Conservation (phyloP, 2,329 filamentous ascomycete species). For the Colletotrichum sp. region DNA sequence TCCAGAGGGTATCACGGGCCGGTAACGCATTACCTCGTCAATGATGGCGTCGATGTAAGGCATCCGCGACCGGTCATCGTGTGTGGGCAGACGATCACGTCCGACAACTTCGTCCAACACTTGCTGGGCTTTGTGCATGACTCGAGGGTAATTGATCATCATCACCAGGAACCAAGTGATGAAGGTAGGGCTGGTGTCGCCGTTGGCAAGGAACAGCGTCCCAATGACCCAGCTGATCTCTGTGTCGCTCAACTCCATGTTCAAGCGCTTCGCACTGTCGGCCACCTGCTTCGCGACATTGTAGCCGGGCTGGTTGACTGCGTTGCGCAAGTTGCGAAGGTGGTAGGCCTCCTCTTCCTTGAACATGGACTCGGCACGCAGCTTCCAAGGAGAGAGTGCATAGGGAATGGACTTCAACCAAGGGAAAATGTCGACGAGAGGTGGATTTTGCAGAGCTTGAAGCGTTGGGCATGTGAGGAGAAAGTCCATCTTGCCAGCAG, state of each 20-base stretch:
- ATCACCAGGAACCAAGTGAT: constrained; percentile 33
- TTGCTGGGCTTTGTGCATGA: constrained; percentile 40
- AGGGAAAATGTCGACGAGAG: not conserved
- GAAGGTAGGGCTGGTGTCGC: not conserved
- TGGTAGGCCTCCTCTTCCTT: not conserved
- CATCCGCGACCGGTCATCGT: constrained; percentile 28
- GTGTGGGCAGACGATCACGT: constrained; percentile 27
- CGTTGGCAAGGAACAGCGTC: not conserved
- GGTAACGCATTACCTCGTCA: constrained; percentile 36
- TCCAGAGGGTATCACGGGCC: constrained; percentile 34
- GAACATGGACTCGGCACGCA: not conserved
- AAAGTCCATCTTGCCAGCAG: not conserved
- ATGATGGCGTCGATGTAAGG: constrained; percentile 33
- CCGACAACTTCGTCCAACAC: constrained; percentile 44
- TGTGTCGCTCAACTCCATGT: not conserved
- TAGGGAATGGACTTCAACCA: not conserved
- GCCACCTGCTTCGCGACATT: not conserved
- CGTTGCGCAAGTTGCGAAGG: not conserved
- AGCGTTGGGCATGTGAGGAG: not conserved
- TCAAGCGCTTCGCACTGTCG: not conserved
- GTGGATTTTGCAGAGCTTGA: not conserved
- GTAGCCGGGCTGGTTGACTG: not conserved
- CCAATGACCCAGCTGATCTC: not conserved
- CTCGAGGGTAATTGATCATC: constrained; percentile 27
- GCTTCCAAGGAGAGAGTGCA: constrained; percentile 7